Evolutionary conservation across 2,329 filamentous ascomycete genomes (phyloP).

Genomic region (Arachnopeziza araneosa): DNA sequence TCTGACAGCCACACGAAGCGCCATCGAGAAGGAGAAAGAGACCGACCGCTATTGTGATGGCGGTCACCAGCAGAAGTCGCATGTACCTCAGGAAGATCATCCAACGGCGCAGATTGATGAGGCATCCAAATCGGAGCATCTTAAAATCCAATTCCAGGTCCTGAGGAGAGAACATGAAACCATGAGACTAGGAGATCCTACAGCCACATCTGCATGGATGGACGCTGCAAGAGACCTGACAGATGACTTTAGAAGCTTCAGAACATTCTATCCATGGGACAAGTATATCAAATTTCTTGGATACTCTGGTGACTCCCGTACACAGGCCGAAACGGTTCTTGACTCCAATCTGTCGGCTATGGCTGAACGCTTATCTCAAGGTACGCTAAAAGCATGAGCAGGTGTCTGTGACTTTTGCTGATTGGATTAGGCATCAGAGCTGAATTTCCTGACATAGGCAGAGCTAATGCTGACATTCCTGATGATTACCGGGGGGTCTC

Average conservation of each 20-base stretch:
- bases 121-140: slow-evolving; percentile 25
- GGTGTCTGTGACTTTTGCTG: not conserved
- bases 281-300: slow-evolving; percentile 56
- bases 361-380: slow-evolving; percentile 25
- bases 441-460: slow-evolving; percentile 12
- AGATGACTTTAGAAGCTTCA: slow-evolving; percentile 58
- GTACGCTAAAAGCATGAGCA: slow-evolving; percentile 12
- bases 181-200: slow-evolving; percentile 26
- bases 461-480: slow-evolving; percentile 18
- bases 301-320: slow-evolving; percentile 19
- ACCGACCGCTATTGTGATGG: not conserved
- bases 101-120: not conserved
- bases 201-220: slow-evolving; percentile 44
- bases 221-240: slow-evolving; percentile 52
- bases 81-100: not conserved
- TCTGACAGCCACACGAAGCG: not conserved
- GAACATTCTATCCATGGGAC: slow-evolving; percentile 61
- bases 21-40: not conserved
- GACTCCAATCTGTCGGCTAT: slow-evolving; percentile 26
- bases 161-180: slow-evolving; percentile 35
- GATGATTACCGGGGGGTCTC: slow-evolving; percentile 65
- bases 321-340: slow-evolving; percentile 23
- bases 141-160: slow-evolving; percentile 35
- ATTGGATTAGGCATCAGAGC: slow-evolving; percentile 22
- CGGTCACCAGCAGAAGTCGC: not conserved